Evolutionary conservation across 441 rosid genomes (phyloP).

Genomic region (Arabidopsis hybrid): DNA sequence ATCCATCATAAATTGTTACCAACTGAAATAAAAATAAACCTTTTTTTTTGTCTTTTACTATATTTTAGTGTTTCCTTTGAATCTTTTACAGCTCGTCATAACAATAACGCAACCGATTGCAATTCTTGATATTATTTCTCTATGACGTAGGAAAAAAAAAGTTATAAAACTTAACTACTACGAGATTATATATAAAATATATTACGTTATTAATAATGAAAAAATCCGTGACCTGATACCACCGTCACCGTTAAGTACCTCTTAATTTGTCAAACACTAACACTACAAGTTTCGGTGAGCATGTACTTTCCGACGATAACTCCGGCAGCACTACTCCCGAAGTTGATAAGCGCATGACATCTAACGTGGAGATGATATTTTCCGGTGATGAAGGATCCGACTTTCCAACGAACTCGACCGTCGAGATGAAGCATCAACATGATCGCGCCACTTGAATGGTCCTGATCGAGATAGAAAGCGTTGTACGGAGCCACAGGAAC

Average conservation of each 20-base stretch:
- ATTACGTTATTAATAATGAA: constrained; percentile 8
- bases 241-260: constrained; percentile 13
- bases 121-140: constrained; percentile 13
- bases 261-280: constrained; percentile 50
- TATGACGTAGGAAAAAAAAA: background rate
- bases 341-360: constrained; percentile 62
- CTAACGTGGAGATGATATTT: constrained; percentile 57
- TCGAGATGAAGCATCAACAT: constrained; percentile 56
- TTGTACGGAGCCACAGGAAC: constrained; percentile 84
- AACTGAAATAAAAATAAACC: background rate
- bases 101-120: constrained; percentile 28
- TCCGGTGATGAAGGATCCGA: constrained; percentile 58
- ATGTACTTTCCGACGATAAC: constrained; percentile 55
- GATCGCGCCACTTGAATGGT: constrained; percentile 55
- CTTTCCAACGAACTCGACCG: constrained; percentile 78
- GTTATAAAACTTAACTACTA: background rate
- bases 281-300: constrained; percentile 59
- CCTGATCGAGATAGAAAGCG: constrained; percentile 48
- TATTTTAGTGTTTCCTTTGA: background rate
- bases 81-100: background rate
- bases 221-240: constrained; percentile 8
- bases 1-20: background rate
- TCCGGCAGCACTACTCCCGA: constrained; percentile 41
- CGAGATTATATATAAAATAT: constrained; percentile 8
- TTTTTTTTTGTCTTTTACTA: background rate